phyloP scores from a whole-genome alignment of 768 basidiomycete species.

The Russula sp. region DNA sequence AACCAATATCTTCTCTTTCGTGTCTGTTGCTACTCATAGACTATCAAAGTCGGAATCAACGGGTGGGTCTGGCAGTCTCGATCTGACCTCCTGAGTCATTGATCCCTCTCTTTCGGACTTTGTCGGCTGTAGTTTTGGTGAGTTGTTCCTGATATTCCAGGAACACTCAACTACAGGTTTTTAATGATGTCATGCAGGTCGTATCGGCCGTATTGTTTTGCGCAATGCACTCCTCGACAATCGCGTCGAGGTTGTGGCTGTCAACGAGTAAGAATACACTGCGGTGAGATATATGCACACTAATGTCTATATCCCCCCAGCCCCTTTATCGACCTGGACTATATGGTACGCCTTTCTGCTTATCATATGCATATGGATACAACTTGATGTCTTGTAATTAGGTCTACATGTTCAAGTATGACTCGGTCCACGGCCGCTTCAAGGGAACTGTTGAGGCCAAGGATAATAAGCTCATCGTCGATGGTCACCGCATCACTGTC shows the following conservation, averaged over 20 bases:
- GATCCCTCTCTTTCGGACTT: constrained; percentile 24
- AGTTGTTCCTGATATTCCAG: not conserved
- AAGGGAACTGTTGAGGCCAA: constrained; percentile 77
- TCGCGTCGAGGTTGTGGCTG: constrained; percentile 82
- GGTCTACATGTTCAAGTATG: constrained; percentile 99
- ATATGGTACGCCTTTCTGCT: constrained; percentile 69
- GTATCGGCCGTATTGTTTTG: constrained; percentile 98
- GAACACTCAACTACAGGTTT: not conserved
- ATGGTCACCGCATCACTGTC: constrained; percentile 73
- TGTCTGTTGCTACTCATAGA: constrained; percentile 34
- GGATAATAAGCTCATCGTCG: constrained; percentile 86
- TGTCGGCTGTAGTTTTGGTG: constrained; percentile 64
- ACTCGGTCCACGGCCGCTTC: constrained; percentile 91
- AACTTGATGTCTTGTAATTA: constrained; percentile 34
- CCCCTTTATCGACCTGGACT: constrained; percentile 94
- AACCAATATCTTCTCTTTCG: not conserved
- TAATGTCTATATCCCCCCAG: constrained; percentile 40
- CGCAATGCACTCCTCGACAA: constrained; percentile 83
- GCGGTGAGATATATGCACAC: not conserved
- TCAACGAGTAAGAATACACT: constrained; percentile 75
- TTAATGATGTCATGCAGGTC: constrained; percentile 54
- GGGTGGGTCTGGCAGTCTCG: constrained; percentile 81
- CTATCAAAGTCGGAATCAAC: constrained; percentile 96
- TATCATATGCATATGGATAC: not conserved
- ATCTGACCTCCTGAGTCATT: constrained; percentile 12